Conservation (phyloP, 495 filamentous ascomycete genomes). For the Neurospora tetrasperma region DNA sequence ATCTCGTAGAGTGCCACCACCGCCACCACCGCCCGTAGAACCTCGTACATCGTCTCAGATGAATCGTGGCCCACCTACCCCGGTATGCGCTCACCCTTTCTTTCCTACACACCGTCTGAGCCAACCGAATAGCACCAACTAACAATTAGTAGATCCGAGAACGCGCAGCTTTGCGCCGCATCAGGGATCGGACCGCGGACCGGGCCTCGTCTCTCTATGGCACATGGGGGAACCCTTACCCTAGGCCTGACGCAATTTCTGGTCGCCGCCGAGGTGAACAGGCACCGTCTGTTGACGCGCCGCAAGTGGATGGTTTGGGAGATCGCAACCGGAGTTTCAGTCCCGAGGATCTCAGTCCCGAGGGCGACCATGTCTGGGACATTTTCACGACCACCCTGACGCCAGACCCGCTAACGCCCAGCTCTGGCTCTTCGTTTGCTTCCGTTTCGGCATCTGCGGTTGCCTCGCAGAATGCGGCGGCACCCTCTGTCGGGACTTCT, state of each 20-base stretch:
- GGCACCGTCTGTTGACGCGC: not conserved
- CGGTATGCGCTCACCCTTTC: slow-evolving; percentile 5
- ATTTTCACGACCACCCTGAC: slow-evolving; percentile 69
- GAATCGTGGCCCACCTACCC: not conserved
- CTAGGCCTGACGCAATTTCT: not conserved
- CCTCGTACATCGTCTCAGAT: not conserved
- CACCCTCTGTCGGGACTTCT: slow-evolving; percentile 26
- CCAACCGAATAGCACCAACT: not conserved
- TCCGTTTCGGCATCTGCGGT: slow-evolving; percentile 46
- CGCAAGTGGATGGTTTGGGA: slow-evolving; percentile 58
- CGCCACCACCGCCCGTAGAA: not conserved
- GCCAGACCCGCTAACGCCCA: slow-evolving; percentile 71
- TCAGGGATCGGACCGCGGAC: not conserved
- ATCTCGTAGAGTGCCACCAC: not conserved
- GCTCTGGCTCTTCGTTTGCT: slow-evolving; percentile 68
- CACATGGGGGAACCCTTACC: not conserved
- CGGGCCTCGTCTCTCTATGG: not conserved
- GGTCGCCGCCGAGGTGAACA: not conserved
- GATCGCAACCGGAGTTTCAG: slow-evolving; percentile 75
- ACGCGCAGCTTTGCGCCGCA: not conserved
- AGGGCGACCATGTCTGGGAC: slow-evolving; percentile 57
- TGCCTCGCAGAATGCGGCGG: slow-evolving; percentile 24
- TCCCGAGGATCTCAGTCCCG: slow-evolving; percentile 39
- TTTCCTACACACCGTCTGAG: not conserved
- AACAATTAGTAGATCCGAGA: not conserved